Base-by-base conservation (phyloP, 2,329 filamentous ascomycete genomes). In the Hymenoscyphus repandus region DNA sequence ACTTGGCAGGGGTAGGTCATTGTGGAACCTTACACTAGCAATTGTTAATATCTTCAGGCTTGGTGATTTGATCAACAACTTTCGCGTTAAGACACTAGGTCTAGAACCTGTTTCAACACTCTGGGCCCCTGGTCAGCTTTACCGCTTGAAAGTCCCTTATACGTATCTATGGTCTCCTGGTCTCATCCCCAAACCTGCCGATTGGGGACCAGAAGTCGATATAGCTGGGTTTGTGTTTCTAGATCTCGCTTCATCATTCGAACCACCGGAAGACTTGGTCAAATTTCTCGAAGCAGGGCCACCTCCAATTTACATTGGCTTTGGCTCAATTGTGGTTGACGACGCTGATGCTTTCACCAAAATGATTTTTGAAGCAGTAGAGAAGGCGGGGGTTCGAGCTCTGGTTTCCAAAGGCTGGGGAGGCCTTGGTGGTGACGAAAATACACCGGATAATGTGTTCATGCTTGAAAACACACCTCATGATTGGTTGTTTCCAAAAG, bases 181-280 rank as follows among this genome's bases (percentile, higher is more conserved):
- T 0, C 70, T 88, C 2, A 76, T 87, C 0, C 80, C 83, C 0
- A 88, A 87, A 58, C 84, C 84, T 0, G 67, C 73, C 17, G 84
- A 88, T 58, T 88, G 83, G 84, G 80, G 83, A 2, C 72, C 73
- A 13, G 77, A 87, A 58, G 80, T 92, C 50, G 83, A 89, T 61
- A 80, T 90, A 18, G 82, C 85, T 1, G 88, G 88, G 17, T 92
- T 91, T 60, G 85, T 90, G 3, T 92, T 91, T 61, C 75, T 90
- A 0, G 85, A 89, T 50, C 72, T 83, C 9, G 83, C 85, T 6
- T 78, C 79, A 3, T 72, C 73, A 1, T 87, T 81, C 59, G 69
- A 73, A 17, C 83, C 84, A 0, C 79, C 82, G 0, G 66, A 74
- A 2, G 73, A 75, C 0, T 70, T 88, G 0, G 67, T 70, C 2